Percentiles rank a stretch among this genome's conserved stretches.
phyloP scores from a whole-genome alignment of 495 filamentous ascomycete genomes.

The Gamarada debralockiae region DNA sequence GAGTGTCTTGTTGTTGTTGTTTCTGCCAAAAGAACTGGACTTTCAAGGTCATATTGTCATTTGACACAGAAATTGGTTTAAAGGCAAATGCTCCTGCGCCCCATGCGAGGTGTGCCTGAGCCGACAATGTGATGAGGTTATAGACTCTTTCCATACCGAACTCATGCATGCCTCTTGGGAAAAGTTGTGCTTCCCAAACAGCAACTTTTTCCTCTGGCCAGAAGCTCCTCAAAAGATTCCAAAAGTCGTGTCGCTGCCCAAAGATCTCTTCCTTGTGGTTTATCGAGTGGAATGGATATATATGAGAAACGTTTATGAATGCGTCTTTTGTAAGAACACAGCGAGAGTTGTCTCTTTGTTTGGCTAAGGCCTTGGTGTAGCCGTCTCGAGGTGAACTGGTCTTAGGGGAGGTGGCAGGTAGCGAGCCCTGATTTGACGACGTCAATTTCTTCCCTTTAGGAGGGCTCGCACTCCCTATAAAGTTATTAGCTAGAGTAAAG shows the following conservation, averaged over 20 bases:
- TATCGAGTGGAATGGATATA: no score
- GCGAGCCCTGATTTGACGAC: neutral
- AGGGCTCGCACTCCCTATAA: no score
- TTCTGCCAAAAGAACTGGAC: slow-evolving; percentile 16
- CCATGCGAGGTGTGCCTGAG: slow-evolving; percentile 3
- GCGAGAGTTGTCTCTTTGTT: neutral
- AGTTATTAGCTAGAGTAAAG: no score
- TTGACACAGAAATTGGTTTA: slow-evolving; percentile 15
- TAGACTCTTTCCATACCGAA: neutral
- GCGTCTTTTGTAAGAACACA: slow-evolving; percentile 6
- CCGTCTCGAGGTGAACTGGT: neutral
- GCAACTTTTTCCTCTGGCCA: slow-evolving; percentile 14
- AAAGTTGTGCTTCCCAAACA: slow-evolving; percentile 17
- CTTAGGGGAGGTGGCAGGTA: no score
- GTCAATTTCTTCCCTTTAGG: neutral
- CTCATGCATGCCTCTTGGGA: slow-evolving; percentile 8
- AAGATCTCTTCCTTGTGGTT: no score
- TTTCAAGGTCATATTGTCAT: no score
- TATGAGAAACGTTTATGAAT: slow-evolving; percentile 5
- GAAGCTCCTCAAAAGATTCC: slow-evolving; percentile 5
- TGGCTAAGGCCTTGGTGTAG: neutral
- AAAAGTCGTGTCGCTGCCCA: slow-evolving; percentile 13
- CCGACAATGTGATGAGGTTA: slow-evolving; percentile 8
- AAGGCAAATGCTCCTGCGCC: slow-evolving; percentile 15
- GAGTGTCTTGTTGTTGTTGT: neutral